Conservation (phyloP, 495 filamentous ascomycete species). For the Penicillium psychrofluorescens region DNA sequence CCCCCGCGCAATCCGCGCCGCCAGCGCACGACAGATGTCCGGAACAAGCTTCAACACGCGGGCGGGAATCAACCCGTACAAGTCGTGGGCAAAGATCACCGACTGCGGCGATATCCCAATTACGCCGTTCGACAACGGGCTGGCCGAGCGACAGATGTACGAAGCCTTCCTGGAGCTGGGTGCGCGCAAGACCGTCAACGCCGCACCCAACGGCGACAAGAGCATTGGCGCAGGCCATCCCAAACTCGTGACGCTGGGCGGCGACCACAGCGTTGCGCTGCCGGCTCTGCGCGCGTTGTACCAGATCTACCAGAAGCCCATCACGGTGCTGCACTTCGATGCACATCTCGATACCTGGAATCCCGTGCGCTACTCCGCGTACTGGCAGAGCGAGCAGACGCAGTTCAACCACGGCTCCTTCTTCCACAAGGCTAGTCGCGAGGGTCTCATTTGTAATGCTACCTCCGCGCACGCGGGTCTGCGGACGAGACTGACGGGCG, state of each 20-base stretch:
- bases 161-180: conserved; percentile 63
- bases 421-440: conserved; percentile 75
- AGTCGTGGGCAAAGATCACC: conserved; percentile 62
- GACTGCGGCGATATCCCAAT: conserved; percentile 84
- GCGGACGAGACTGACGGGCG: conserved; percentile 61
- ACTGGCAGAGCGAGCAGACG: conserved; percentile 62
- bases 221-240: conserved; percentile 43
- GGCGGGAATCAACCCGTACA: conserved; percentile 70
- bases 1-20: conserved; percentile 73
- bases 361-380: conserved; percentile 66
- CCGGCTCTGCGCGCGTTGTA: conserved; percentile 67
- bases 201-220: conserved; percentile 24
- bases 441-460: conserved; percentile 61
- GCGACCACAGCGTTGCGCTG: conserved; percentile 74
- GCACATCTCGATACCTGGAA: conserved; percentile 81
- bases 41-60: conserved; percentile 73
- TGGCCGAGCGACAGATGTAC: conserved; percentile 72
- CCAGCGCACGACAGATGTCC: conserved; percentile 63
- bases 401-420: conserved; percentile 79
- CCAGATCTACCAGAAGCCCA: conserved; percentile 59
- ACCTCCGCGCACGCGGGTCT: conserved; percentile 73
- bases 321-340: conserved; percentile 81
- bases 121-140: conserved; percentile 67
- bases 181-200: conserved; percentile 35
- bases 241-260: conserved; percentile 71